phyloP scores from a whole-genome alignment of 306 rosid species.

The Vicia villosa region DNA sequence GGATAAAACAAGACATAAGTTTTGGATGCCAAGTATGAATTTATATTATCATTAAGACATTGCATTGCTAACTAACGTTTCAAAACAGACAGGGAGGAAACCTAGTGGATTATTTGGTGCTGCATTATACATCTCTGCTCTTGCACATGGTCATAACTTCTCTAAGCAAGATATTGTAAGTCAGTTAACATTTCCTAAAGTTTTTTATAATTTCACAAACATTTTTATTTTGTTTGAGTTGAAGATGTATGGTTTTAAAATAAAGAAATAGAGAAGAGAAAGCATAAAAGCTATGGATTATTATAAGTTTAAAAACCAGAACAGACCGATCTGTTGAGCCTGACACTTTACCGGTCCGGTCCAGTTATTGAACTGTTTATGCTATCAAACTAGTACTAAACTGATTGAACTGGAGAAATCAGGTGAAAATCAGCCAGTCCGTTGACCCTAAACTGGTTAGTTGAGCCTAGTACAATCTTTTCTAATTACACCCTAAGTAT shows the following conservation, averaged over 20 bases:
- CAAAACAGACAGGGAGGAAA: constrained; percentile 86
- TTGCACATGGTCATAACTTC: constrained; percentile 67
- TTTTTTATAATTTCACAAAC: constrained; percentile 18
- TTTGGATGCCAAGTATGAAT: not conserved
- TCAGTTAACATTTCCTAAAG: constrained; percentile 25
- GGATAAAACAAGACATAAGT: not conserved
- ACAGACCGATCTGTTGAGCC: too few relatives aligned
- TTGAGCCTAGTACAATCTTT: too few relatives aligned
- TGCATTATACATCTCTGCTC: constrained; percentile 76
- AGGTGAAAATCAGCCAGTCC: too few relatives aligned
- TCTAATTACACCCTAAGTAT: too few relatives aligned
- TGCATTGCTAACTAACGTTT: constrained; percentile 29
- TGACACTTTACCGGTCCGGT: too few relatives aligned
- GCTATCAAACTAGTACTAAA: too few relatives aligned
- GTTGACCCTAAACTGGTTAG: too few relatives aligned
- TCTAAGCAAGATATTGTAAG: constrained; percentile 80
- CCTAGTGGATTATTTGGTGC: constrained; percentile 94
- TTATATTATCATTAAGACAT: not conserved
- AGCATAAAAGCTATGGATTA: not conserved
- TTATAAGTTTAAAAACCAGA: too few relatives aligned
- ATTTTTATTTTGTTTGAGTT: not conserved
- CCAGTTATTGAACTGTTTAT: too few relatives aligned
- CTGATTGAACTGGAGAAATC: too few relatives aligned
- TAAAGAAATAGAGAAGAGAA: not conserved
- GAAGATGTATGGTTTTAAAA: not conserved